Evolutionary conservation across 2,329 filamentous ascomycete species (phyloP).

Genomic region (Teratosphaeria epicoccoides): DNA sequence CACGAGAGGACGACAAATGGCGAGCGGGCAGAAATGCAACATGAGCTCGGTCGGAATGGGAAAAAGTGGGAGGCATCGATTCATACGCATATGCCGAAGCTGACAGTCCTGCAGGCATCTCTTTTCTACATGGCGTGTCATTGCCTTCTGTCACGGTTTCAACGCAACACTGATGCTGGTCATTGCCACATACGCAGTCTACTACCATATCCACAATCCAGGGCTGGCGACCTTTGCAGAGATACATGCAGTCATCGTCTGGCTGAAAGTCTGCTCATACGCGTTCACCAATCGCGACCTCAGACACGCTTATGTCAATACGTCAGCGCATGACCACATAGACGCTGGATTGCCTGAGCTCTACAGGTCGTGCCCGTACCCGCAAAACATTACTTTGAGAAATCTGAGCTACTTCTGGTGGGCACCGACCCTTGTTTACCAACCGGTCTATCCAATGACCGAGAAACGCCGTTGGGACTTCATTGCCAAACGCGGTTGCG

Average conservation of each 20-base stretch:
- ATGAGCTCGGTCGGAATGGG: conserved; percentile 27
- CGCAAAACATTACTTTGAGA: conserved; percentile 73
- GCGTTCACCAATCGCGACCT: conserved; percentile 94
- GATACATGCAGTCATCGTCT: conserved; percentile 86
- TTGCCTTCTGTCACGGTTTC: conserved; percentile 64
- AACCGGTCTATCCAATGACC: conserved; percentile 88
- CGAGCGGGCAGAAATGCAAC: conserved; percentile 33
- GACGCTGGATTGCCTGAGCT: conserved; percentile 65
- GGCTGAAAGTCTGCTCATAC: conserved; percentile 92
- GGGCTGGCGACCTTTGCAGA: conserved; percentile 86
- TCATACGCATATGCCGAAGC: conserved; percentile 54
- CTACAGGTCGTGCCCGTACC: conserved; percentile 77
- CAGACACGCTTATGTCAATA: conserved; percentile 66
- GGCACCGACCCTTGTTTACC: conserved; percentile 91
- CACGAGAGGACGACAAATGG: background rate
- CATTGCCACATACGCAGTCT: conserved; percentile 76
- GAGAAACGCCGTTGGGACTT: conserved; percentile 75
- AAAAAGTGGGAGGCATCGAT: conserved; percentile 47
- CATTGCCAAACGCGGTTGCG: conserved; percentile 69
- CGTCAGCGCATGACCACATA: conserved; percentile 46
- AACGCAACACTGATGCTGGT: conserved; percentile 75
- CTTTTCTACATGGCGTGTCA: conserved; percentile 58
- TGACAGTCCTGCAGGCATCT: conserved; percentile 39
- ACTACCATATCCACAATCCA: conserved; percentile 84
- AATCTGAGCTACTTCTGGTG: conserved; percentile 97